Percentiles rank a stretch among this genome's conserved stretches.
Conservation (phyloP, 169 alveolate genomes). For the Plasmodium vinckei region DNA sequence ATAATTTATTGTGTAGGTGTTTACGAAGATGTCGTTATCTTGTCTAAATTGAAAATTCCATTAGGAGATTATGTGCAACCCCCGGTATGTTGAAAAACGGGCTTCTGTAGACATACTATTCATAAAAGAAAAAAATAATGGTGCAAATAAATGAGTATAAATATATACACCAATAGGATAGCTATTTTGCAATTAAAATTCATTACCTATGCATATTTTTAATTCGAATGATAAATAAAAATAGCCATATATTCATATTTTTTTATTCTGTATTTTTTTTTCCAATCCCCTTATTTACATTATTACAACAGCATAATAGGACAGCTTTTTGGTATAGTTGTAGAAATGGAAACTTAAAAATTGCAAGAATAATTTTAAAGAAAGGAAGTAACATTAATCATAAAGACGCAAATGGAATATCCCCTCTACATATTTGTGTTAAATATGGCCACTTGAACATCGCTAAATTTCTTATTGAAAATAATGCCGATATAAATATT, state of each 20-base stretch:
- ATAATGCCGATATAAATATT: slow-evolving; percentile 49
- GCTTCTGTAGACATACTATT: too few relatives aligned
- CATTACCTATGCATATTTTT: too few relatives aligned
- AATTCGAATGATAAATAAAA: neutral
- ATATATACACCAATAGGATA: too few relatives aligned
- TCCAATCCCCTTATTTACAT: neutral
- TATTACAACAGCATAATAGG: slow-evolving; percentile 28
- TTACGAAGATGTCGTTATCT: slow-evolving; percentile 61
- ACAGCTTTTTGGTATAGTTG: slow-evolving; percentile 72
- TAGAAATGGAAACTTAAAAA: slow-evolving; percentile 64
- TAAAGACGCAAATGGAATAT: slow-evolving; percentile 55
- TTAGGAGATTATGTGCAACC: slow-evolving; percentile 70
- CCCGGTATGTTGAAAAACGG: slow-evolving; percentile 21
- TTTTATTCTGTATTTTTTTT: neutral
- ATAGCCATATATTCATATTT: neutral
- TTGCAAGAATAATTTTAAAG: slow-evolving; percentile 65
- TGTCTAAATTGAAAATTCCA: slow-evolving; percentile 68
- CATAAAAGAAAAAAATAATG: too few relatives aligned
- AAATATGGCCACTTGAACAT: slow-evolving; percentile 55
- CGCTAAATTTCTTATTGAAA: slow-evolving; percentile 62
- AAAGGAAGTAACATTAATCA: slow-evolving; percentile 73
- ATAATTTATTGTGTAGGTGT: slow-evolving; percentile 16
- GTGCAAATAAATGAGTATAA: too few relatives aligned
- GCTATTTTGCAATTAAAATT: too few relatives aligned
- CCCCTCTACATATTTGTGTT: slow-evolving; percentile 67